phyloP scores from a whole-genome alignment of 306 rosid species.

The Myrica gale region DNA sequence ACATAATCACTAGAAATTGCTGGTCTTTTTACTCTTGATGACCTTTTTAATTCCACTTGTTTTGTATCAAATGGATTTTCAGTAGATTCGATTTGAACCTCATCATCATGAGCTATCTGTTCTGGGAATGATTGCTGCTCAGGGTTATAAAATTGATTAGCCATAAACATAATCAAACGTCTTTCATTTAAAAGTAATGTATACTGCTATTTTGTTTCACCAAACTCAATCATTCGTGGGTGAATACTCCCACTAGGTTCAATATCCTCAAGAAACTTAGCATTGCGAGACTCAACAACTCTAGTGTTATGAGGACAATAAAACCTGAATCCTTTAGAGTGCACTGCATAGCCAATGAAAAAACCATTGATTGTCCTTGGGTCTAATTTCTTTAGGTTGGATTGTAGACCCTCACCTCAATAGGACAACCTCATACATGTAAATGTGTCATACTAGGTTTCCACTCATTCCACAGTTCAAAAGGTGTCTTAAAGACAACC shows the following conservation, averaged over 20 bases:
- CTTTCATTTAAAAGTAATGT: background rate
- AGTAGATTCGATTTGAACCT: background rate
- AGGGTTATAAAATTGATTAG: background rate
- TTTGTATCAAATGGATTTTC: background rate
- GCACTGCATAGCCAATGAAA: background rate
- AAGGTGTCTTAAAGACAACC: background rate
- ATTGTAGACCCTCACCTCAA: background rate
- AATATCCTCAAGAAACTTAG: background rate
- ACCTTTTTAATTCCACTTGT: background rate
- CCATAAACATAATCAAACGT: background rate
- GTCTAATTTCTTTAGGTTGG: background rate
- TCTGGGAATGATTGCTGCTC: background rate
- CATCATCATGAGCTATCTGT: background rate
- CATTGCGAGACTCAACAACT: background rate
- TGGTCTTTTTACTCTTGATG: background rate
- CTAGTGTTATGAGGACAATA: background rate
- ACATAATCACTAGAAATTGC: background rate
- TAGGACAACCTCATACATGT: background rate
- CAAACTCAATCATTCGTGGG: background rate
- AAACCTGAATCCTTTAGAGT: background rate
- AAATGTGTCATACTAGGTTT: background rate
- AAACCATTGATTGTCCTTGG: background rate
- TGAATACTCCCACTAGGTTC: background rate
- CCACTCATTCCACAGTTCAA: background rate
- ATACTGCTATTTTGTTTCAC: background rate